phyloP scores from a whole-genome alignment of 1,139 yeast genomes.

The Geotrichum bryndzae region DNA sequence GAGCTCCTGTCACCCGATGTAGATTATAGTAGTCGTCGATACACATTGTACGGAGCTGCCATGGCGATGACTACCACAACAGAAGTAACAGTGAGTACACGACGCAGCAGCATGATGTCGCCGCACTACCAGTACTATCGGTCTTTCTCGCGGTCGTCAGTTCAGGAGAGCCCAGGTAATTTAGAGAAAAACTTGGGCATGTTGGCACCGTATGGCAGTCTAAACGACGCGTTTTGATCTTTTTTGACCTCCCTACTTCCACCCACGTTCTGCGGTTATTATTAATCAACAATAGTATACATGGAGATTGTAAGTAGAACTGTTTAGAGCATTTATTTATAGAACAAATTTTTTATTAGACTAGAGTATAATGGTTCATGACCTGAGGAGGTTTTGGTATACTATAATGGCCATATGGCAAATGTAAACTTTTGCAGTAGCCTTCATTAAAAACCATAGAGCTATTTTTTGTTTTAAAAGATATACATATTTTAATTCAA shows the following conservation, averaged over 20 bases:
- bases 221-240: background rate
- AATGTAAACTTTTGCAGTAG: too few species aligned
- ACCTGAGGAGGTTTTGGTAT: too few species aligned
- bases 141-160: background rate
- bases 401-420: background rate
- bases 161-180: background rate
- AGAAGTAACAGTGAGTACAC: background rate
- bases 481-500: too few species aligned
- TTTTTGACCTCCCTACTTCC: background rate
- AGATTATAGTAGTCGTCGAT: background rate
- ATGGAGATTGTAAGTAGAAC: background rate
- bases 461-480: too few species aligned
- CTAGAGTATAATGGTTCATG: too few species aligned
- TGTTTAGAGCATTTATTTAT: too few species aligned
- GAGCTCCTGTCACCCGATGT: background rate
- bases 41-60: background rate
- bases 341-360: background rate
- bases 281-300: too few species aligned
- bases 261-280: background rate
- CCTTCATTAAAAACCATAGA: too few species aligned
- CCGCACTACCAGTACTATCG: background rate
- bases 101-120: background rate
- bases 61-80: background rate
- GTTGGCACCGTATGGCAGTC: background rate
- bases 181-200: background rate